Conservation (phyloP, 495 filamentous ascomycete genomes). For the Aspergillus olivimuriae region DNA sequence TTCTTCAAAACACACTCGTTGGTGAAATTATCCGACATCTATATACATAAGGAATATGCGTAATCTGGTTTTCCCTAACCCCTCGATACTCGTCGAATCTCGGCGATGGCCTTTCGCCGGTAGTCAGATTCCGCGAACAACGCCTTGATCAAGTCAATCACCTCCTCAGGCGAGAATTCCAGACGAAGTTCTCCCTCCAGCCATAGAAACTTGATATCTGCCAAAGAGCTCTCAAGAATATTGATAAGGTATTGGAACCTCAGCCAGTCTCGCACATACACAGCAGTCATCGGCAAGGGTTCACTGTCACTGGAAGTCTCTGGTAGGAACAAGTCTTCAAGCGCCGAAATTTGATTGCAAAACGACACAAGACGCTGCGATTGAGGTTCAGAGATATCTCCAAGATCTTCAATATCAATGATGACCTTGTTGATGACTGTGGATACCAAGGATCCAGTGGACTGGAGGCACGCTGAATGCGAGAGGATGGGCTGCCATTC, state of each 20-base stretch:
- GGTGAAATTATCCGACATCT: neutral
- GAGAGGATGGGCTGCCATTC: slow-evolving; percentile 79
- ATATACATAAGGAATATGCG: slow-evolving; percentile 7
- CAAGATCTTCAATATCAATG: slow-evolving; percentile 76
- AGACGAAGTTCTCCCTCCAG: slow-evolving; percentile 75
- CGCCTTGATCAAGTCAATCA: slow-evolving; percentile 79
- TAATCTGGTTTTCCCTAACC: slow-evolving; percentile 2
- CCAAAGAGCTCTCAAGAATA: slow-evolving; percentile 82
- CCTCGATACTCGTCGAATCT: slow-evolving; percentile 54
- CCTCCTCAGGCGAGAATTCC: slow-evolving; percentile 77
- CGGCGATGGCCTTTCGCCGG: slow-evolving; percentile 66
- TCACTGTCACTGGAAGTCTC: slow-evolving; percentile 32
- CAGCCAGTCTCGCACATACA: slow-evolving; percentile 81
- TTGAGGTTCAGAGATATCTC: slow-evolving; percentile 81
- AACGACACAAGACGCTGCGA: slow-evolving; percentile 70
- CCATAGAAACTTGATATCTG: slow-evolving; percentile 86
- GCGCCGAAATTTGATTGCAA: slow-evolving; percentile 60
- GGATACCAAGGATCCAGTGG: slow-evolving; percentile 75
- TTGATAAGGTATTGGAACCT: slow-evolving; percentile 84
- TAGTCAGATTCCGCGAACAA: slow-evolving; percentile 86
- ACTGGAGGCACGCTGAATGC: slow-evolving; percentile 75
- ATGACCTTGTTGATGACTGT: slow-evolving; percentile 76
- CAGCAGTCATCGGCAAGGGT: slow-evolving; percentile 57
- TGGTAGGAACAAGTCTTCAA: slow-evolving; percentile 73
- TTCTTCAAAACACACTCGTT: neutral